A percentile compares a stretch with the other conserved stretches of the same genome.
Conservation (phyloP, 768 basidiomycete genomes). For the Mycena vitilis region DNA sequence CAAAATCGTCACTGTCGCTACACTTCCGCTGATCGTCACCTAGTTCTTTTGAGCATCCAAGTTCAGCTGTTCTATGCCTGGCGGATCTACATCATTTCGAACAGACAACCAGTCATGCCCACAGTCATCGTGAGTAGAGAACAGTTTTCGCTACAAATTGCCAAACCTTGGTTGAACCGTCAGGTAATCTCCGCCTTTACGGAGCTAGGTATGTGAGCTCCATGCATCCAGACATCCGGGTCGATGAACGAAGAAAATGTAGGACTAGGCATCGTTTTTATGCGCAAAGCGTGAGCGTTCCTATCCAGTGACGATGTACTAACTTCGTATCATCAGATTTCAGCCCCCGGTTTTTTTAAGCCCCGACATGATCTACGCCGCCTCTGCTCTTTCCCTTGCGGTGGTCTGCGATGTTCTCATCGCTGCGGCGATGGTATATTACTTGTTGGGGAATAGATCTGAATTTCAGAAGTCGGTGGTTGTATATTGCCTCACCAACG, state of each 20-base stretch:
- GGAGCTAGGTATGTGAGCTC: constrained; percentile 4
- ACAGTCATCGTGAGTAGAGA: constrained; percentile 9
- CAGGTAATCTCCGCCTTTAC: constrained; percentile 3
- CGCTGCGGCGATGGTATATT: constrained; percentile 14
- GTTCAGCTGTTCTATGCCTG: constrained; percentile 22
- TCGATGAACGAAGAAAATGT: background rate
- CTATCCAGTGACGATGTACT: background rate
- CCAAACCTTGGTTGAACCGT: background rate
- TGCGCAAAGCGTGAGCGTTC: constrained; percentile 9
- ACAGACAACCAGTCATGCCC: constrained; percentile 17
- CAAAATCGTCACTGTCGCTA: background rate
- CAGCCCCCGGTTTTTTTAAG: constrained; percentile 7
- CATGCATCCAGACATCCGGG: background rate
- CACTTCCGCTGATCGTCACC: background rate
- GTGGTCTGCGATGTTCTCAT: constrained; percentile 13
- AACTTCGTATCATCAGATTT: constrained; percentile 6
- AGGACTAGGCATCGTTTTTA: constrained; percentile 12
- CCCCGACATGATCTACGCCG: background rate
- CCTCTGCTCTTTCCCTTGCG: background rate
- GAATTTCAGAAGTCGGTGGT: constrained; percentile 7
- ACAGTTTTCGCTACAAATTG: background rate
- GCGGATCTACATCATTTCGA: constrained; percentile 13
- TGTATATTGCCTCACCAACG: background rate
- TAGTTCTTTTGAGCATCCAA: constrained; percentile 4
- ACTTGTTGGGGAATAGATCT: constrained; percentile 13